phyloP scores from a whole-genome alignment of 2,329 filamentous ascomycete species.

The Endocalyx cinctus region DNA sequence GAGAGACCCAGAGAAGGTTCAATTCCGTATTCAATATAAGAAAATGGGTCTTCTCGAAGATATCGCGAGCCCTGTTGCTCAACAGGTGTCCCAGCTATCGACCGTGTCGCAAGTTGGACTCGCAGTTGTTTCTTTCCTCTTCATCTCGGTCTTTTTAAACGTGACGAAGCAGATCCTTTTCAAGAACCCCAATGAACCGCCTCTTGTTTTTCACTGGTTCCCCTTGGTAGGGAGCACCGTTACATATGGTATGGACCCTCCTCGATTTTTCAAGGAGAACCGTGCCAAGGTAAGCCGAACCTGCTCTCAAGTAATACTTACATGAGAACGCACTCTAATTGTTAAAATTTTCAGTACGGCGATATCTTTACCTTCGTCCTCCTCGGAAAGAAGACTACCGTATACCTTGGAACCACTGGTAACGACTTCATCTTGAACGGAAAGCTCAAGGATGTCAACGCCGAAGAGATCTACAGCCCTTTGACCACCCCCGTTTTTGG shows the following conservation, averaged over 20 bases:
- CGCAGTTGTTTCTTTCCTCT: constrained; percentile 39
- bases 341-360: constrained; percentile 62
- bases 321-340: constrained; percentile 10
- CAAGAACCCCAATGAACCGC: constrained; percentile 77
- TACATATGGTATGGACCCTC: constrained; percentile 92
- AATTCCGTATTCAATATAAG: no score
- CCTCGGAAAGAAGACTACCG: constrained; percentile 84
- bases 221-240: constrained; percentile 86
- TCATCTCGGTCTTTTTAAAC: constrained; percentile 66
- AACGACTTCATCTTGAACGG: constrained; percentile 92
- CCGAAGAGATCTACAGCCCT: constrained; percentile 84
- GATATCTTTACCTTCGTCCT: constrained; percentile 88
- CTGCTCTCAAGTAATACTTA: background rate
- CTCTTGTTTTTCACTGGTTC: constrained; percentile 76
- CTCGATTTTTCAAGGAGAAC: constrained; percentile 74
- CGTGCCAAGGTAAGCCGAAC: constrained; percentile 62
- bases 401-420: constrained; percentile 73
- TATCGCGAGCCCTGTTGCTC: constrained; percentile 44
- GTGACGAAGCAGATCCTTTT: constrained; percentile 74
- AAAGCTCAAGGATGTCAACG: constrained; percentile 83
- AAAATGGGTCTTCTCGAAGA: constrained; percentile 58
- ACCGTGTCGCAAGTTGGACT: constrained; percentile 43
- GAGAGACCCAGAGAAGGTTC: no score
- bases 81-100: constrained; percentile 45
- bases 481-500: constrained; percentile 72